Conservation (phyloP, 441 rosid genomes). For the Gossypium armourianum region DNA sequence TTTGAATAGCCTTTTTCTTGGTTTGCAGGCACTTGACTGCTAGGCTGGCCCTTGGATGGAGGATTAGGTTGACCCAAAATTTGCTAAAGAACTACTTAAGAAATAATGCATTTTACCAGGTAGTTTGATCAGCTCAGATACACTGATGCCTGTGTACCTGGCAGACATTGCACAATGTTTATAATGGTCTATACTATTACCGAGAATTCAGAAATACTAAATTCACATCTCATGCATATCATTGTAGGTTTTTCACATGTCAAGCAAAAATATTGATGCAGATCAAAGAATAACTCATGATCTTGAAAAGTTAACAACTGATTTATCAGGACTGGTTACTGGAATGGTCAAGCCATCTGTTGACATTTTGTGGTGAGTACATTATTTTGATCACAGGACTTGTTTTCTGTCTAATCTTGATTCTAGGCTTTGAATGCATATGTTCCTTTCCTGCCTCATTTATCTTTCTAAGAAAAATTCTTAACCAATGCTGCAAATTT, state of each 20-base stretch:
- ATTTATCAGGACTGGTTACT: conserved; percentile 83
- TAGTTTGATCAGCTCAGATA: conserved; percentile 22
- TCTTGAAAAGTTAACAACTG: conserved; percentile 78
- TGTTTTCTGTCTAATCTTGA: conserved; percentile 12
- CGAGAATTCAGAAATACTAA: conserved; percentile 2
- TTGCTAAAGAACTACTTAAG: conserved; percentile 76
- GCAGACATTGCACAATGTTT: neutral
- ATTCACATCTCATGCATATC: conserved; percentile 11
- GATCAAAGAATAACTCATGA: conserved; percentile 95
- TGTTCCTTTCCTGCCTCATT: conserved; percentile 2
- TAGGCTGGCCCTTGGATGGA: conserved; percentile 90
- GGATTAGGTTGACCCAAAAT: conserved; percentile 86
- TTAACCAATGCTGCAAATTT: conserved; percentile 19
- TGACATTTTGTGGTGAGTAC: conserved; percentile 85
- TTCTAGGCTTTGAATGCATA: neutral
- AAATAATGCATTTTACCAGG: conserved; percentile 95
- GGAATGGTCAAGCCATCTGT: conserved; percentile 99
- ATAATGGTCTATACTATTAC: neutral
- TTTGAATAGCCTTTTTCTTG: neutral
- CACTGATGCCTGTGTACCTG: neutral
- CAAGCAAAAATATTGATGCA: conserved; percentile 76
- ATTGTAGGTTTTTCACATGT: conserved; percentile 77
- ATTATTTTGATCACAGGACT: conserved; percentile 5
- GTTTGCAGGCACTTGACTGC: conserved; percentile 68
- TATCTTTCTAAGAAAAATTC: conserved; percentile 18